Evolutionary conservation across 257 asterid genomes (phyloP), one percentile per base, ranked within the genome.

Genomic region (Handroanthus guayacan): DNA sequence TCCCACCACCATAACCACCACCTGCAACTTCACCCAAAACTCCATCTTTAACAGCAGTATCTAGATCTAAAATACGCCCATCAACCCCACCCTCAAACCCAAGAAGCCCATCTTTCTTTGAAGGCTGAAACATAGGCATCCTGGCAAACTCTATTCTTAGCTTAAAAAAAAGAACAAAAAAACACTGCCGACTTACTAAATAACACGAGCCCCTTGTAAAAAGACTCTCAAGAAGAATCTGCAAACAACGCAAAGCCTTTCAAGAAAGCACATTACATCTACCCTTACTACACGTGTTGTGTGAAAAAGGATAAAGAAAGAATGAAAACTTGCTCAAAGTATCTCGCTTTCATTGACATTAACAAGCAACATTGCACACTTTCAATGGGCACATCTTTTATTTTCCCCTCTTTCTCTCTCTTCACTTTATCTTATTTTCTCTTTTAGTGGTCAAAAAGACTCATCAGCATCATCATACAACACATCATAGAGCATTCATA

Each of bases 101-200:
- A 45, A 80, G 75, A 72, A 78, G 31, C 67, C 85, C 92, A 58
- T 80, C 81, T 73, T 67, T 84, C 84, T 75, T 78, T 34, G 74
- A 77, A 71, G 87, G 82, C 79, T 79, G 84, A 84, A 74, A 86
- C 90, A 86, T 84, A 80, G 92, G 92, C 92, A 88, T 88, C 71
- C 83, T 72, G 82, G 25, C 80, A 44, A 44, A 58, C 41, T 67
- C 76, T 54, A 62, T 34, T 39, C 66, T 14, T 16, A 34, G 55
- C 64, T 39, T 4, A 10, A n/a, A 47, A n/a, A 5, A 17, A 50
- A 55, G 48, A 43, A 50, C 13, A 43, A 34, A 43, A 51, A 62
- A 36, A 44, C 5, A 3, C 36, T 25, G 31, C 67, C 67, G 62
- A 62, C 61, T 57, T 5, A 36, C 68, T 58, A 44, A 76, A n/a